These are phyloP conservation scores for Trametes meyenii DNA, from an alignment of 768 basidiomycete species.

Conservation along the genomic window DNA sequence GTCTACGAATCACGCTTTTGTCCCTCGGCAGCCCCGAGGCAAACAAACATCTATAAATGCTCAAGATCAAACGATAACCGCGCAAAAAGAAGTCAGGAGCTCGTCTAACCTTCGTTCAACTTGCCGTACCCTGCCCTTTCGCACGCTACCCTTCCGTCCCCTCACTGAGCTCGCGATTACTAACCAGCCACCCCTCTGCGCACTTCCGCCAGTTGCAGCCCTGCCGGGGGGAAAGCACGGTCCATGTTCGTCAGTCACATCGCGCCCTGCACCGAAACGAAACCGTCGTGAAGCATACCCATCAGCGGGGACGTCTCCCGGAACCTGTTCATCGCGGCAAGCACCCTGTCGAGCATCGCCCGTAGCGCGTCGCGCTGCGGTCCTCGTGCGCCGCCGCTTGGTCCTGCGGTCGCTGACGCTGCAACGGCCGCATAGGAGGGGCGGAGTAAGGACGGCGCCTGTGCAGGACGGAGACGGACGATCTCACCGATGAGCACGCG, in stretches of 20 bases:
- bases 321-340: slow-evolving; percentile 26
- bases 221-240: not conserved
- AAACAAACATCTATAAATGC: not conserved
- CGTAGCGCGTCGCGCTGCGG: slow-evolving; percentile 13
- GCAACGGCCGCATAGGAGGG: slow-evolving; percentile 10
- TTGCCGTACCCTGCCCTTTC: not conserved
- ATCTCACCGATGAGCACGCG: slow-evolving; percentile 27
- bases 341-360: slow-evolving; percentile 20
- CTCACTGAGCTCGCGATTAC: not conserved
- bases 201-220: slow-evolving; percentile 12
- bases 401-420: slow-evolving; percentile 11
- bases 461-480: slow-evolving; percentile 8
- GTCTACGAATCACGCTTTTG: not conserved
- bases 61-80: not conserved
- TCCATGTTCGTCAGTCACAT: slow-evolving; percentile 20
- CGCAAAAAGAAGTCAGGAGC: not conserved
- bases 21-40: not conserved
- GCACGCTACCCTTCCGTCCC: not conserved
- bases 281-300: slow-evolving; percentile 27
- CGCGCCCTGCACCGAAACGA: slow-evolving; percentile 20
- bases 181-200: slow-evolving; percentile 3
- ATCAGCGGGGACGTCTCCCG: slow-evolving; percentile 25
- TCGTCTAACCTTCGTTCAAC: not conserved
- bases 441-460: slow-evolving; percentile 11
- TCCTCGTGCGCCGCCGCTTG: slow-evolving; percentile 4